A percentile compares a stretch with the other conserved stretches of the same genome.
Evolutionary conservation across 129 eudicot genomes (phyloP).

Genomic region (Apium graveolens): DNA sequence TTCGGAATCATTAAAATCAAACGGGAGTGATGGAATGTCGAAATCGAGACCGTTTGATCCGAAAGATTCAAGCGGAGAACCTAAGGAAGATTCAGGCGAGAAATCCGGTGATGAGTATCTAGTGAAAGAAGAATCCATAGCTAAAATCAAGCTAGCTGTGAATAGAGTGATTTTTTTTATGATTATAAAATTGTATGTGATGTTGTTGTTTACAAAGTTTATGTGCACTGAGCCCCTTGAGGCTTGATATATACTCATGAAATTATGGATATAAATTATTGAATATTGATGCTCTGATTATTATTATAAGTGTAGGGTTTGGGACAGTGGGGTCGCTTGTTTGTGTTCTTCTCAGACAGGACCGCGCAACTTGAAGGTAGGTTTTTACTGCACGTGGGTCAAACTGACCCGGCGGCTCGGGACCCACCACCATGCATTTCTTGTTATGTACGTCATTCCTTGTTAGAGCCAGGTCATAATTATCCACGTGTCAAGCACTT

Average conservation of each 20-base stretch:
- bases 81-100: slow-evolving; percentile 38
- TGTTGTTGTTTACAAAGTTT: not conserved
- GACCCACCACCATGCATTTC: slow-evolving; percentile 20
- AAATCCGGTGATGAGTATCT: slow-evolving; percentile 26
- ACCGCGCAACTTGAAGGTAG: slow-evolving; percentile 5
- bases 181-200: not conserved
- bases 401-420: slow-evolving; percentile 41
- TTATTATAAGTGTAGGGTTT: not conserved
- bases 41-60: slow-evolving; percentile 36
- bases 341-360: not conserved
- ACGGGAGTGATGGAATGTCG: slow-evolving; percentile 38
- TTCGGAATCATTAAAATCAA: slow-evolving; percentile 24
- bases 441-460: slow-evolving; percentile 9
- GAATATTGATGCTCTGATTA: not conserved
- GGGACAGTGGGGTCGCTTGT: slow-evolving; percentile 1
- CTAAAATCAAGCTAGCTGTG: not conserved
- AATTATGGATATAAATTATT: slow-evolving; percentile 7
- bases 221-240: not conserved
- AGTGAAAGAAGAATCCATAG: slow-evolving; percentile 28
- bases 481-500: not conserved
- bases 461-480: not conserved
- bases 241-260: slow-evolving; percentile 13
- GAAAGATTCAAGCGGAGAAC: slow-evolving; percentile 11
- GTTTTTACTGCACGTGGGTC: slow-evolving; percentile 38
- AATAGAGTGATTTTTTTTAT: not conserved